A percentile compares a stretch with the other conserved stretches of the same genome.
Conservation (phyloP, 805 yeast species). For the Candida sphagnicola region DNA sequence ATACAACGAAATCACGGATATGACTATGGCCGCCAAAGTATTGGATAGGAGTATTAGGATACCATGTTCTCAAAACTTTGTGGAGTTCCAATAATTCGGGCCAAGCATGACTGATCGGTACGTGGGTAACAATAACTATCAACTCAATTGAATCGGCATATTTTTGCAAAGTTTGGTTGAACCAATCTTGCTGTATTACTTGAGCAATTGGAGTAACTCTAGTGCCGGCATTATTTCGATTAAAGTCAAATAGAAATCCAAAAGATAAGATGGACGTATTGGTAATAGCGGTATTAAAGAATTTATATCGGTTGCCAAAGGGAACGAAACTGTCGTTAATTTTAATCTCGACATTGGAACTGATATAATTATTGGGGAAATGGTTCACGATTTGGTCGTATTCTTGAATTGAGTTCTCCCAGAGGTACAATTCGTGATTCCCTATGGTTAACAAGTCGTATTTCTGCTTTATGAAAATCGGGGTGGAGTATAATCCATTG, state of each 20-base stretch:
- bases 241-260: slow-evolving; percentile 78
- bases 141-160: slow-evolving; percentile 51
- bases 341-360: slow-evolving; percentile 65
- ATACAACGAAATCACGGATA: slow-evolving; percentile 72
- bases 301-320: slow-evolving; percentile 64
- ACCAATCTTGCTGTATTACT: slow-evolving; percentile 61
- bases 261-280: slow-evolving; percentile 56
- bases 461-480: slow-evolving; percentile 58
- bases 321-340: slow-evolving; percentile 46
- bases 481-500: slow-evolving; percentile 61
- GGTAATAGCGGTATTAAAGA: slow-evolving; percentile 59
- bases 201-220: slow-evolving; percentile 60
- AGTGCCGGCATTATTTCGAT: slow-evolving; percentile 53
- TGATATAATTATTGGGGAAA: slow-evolving; percentile 62
- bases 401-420: slow-evolving; percentile 63
- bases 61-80: slow-evolving; percentile 47
- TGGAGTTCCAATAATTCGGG: slow-evolving; percentile 49
- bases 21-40: slow-evolving; percentile 95
- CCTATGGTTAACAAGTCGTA: slow-evolving; percentile 84
- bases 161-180: slow-evolving; percentile 39
- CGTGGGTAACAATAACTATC: slow-evolving; percentile 71
- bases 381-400: slow-evolving; percentile 53
- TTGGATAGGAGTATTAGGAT: slow-evolving; percentile 66
- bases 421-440: slow-evolving; percentile 82
- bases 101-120: slow-evolving; percentile 59